Evolutionary conservation across 805 yeast species (phyloP).

Genomic region (Suhomyces sp.): DNA sequence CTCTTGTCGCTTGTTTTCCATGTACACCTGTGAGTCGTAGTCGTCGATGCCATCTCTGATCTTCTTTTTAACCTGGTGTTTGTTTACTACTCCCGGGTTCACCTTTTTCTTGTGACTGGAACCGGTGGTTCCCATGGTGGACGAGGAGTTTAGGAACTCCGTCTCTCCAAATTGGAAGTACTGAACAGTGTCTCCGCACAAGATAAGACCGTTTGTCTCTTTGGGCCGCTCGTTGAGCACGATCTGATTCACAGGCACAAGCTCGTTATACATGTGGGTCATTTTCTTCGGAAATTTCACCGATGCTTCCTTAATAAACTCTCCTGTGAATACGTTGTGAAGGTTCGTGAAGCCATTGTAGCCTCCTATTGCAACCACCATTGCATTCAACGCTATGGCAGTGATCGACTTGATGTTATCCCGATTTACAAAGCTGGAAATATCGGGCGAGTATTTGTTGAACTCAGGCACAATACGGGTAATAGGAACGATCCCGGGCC

Average conservation of each 20-base stretch:
- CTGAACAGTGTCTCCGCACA: conserved; percentile 42
- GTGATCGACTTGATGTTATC: conserved; percentile 14
- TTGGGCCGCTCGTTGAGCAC: conserved; percentile 21
- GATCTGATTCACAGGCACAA: conserved; percentile 26
- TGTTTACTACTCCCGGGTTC: conserved; percentile 18
- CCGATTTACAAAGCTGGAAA: neutral
- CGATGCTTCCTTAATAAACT: conserved; percentile 32
- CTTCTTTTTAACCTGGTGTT: conserved; percentile 19
- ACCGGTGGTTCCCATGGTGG: conserved; percentile 5
- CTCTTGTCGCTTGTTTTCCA: conserved; percentile 17
- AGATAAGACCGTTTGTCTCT: conserved; percentile 36
- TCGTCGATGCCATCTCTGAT: conserved; percentile 36
- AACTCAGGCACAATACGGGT: conserved; percentile 21
- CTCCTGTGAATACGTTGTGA: conserved; percentile 44
- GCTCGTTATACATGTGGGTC: conserved; percentile 17
- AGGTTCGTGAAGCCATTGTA: conserved; percentile 42
- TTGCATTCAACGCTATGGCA: conserved; percentile 31
- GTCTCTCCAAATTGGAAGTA: conserved; percentile 47
- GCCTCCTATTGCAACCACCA: conserved; percentile 37
- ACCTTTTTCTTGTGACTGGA: conserved; percentile 13
- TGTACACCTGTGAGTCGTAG: conserved; percentile 28
- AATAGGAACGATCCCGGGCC: conserved; percentile 8
- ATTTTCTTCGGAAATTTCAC: conserved; percentile 27
- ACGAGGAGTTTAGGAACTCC: conserved; percentile 9
- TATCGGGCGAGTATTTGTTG: conserved; percentile 15